phyloP scores from a whole-genome alignment of 495 filamentous ascomycete genomes.

The Echria macrotheca region DNA sequence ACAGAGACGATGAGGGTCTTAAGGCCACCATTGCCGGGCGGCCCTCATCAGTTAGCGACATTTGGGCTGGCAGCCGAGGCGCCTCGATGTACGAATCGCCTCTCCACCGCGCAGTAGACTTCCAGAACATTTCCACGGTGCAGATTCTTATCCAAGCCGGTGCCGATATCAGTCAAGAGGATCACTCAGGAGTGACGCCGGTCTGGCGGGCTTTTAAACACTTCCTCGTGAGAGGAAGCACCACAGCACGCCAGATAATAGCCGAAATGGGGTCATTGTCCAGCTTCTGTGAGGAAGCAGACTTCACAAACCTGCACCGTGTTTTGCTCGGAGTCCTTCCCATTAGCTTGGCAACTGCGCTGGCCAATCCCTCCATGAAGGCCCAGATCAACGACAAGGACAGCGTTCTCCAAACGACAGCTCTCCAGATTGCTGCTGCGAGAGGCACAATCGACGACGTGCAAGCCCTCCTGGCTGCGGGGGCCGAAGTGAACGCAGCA shows the following conservation, averaged over 20 bases:
- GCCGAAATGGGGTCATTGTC: not conserved
- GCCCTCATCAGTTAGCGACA: not conserved
- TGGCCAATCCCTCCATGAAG: not conserved
- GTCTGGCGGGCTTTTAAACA: not conserved
- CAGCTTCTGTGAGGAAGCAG: not conserved
- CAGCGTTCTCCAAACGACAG: not conserved
- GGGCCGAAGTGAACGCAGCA: not conserved
- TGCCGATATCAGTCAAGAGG: not conserved
- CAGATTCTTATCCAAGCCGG: not conserved
- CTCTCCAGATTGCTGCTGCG: not conserved
- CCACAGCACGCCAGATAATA: not conserved
- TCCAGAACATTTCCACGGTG: not conserved
- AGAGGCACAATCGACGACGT: not conserved
- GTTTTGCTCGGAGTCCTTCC: not conserved
- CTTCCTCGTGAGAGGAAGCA: not conserved
- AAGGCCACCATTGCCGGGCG: not conserved
- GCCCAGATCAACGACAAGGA: not conserved
- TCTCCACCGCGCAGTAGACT: not conserved
- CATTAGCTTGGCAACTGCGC: not conserved
- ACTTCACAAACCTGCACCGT: not conserved
- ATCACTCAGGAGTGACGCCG: not conserved
- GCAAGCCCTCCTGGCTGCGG: not conserved
- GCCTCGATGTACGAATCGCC: not conserved
- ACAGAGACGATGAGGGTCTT: not conserved
- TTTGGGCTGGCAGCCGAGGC: not conserved